Percentiles rank a stretch among this genome's conserved stretches.
Evolutionary conservation across 2,329 filamentous ascomycete genomes (phyloP).

Genomic region (Talaromyces rugulosus): DNA sequence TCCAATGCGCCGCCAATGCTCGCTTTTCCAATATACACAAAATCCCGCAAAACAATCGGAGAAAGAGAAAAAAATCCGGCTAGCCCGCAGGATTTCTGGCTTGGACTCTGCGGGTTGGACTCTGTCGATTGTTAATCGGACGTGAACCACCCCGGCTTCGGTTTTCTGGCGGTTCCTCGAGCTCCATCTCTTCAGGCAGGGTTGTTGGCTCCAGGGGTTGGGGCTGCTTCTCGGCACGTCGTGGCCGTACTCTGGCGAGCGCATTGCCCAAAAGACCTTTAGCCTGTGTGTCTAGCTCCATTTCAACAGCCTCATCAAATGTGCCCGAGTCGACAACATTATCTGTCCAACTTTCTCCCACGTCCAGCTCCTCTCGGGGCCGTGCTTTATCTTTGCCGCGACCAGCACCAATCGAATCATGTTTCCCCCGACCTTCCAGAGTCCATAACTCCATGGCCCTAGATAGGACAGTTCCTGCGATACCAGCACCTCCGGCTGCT

Average conservation of each 20-base stretch:
- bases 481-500: slow-evolving; percentile 43
- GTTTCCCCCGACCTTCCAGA: slow-evolving; percentile 31
- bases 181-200: slow-evolving; percentile 18
- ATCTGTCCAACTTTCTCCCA: slow-evolving; percentile 33
- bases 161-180: slow-evolving; percentile 19
- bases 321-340: slow-evolving; percentile 28
- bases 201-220: slow-evolving; percentile 5
- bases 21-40: slow-evolving; percentile 13
- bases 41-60: not conserved
- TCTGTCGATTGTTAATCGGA: slow-evolving; percentile 13
- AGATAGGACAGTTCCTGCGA: slow-evolving; percentile 43
- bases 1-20: slow-evolving; percentile 10
- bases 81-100: slow-evolving; percentile 4
- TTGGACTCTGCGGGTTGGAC: slow-evolving; percentile 14
- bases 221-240: slow-evolving; percentile 15
- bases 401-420: slow-evolving; percentile 13
- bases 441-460: slow-evolving; percentile 46
- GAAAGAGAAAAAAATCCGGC: not conserved
- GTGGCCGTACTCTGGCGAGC: slow-evolving; percentile 28
- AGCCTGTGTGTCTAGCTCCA: slow-evolving; percentile 42
- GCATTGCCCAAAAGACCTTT: slow-evolving; percentile 38
- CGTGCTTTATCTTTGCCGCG: slow-evolving; percentile 22
- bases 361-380: slow-evolving; percentile 22
- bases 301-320: slow-evolving; percentile 33
- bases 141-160: slow-evolving; percentile 17